phyloP scores from a whole-genome alignment of 2,329 filamentous ascomycete genomes.

The Allantophomopsis cytisporea region DNA sequence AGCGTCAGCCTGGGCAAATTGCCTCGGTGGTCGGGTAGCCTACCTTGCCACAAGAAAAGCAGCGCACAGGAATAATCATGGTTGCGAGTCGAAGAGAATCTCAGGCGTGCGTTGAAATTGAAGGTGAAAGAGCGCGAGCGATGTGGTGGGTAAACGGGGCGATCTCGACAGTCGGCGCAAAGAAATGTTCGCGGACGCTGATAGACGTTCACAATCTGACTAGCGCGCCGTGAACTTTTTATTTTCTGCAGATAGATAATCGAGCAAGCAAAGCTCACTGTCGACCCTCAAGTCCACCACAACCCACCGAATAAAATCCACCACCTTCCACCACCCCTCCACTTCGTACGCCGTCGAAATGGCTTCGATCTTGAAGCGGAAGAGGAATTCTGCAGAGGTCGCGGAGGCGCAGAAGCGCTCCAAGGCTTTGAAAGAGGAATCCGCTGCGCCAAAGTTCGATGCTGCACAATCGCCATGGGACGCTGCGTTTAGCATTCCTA shows the following conservation, averaged over 20 bases:
- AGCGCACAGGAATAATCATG: conserved; percentile 98
- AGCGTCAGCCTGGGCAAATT: conserved; percentile 5
- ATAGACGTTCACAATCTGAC: neutral
- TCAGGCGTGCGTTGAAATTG: neutral
- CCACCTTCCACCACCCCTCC: neutral
- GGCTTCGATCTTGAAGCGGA: conserved; percentile 21
- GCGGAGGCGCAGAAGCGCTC: conserved; percentile 14
- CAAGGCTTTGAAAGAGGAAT: conserved; percentile 11
- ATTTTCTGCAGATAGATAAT: neutral
- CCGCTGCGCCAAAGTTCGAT: conserved; percentile 2
- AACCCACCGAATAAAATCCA: neutral
- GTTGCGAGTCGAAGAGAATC: conserved; percentile 20
- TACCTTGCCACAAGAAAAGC: conserved; percentile 99
- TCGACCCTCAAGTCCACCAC: conserved; percentile 2
- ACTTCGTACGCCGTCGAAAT: conserved; percentile 15
- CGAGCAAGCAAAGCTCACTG: neutral
- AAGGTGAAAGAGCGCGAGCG: too few species aligned
- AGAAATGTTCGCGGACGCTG: neutral
- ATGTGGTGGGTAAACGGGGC: too few species aligned
- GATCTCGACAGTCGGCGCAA: neutral
- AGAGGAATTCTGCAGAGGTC: conserved; percentile 17
- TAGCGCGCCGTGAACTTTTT: neutral
- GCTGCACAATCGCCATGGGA: conserved; percentile 9
- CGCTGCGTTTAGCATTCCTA: conserved; percentile 11
- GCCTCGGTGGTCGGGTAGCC: conserved; percentile 8